Conservation (phyloP, 768 basidiomycete species). For the Termitomyces sp. region DNA sequence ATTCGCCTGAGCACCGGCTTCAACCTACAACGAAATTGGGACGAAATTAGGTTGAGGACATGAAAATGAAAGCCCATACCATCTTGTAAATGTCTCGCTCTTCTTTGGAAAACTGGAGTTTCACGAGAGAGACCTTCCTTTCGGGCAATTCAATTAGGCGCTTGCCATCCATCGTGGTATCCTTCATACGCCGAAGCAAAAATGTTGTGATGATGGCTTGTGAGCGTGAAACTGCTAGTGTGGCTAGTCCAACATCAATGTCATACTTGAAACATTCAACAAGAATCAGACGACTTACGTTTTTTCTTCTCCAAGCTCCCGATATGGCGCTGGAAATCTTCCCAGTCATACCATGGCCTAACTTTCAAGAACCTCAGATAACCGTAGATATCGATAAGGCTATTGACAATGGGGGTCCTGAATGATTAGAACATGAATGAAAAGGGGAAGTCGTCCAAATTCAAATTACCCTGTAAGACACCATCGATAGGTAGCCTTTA, state of each 20-base stretch:
- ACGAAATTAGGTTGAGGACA: not conserved
- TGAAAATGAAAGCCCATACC: slow-evolving; percentile 21
- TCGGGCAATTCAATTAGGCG: slow-evolving; percentile 60
- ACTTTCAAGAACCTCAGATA: slow-evolving; percentile 39
- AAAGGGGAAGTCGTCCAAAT: slow-evolving; percentile 6
- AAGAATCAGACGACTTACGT: slow-evolving; percentile 25
- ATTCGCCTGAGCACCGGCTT: slow-evolving; percentile 46
- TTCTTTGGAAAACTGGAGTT: slow-evolving; percentile 53
- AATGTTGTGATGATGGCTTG: slow-evolving; percentile 53
- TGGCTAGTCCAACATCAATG: slow-evolving; percentile 26
- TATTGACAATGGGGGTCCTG: slow-evolving; percentile 64
- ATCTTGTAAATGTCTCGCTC: slow-evolving; percentile 62
- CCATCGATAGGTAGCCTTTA: slow-evolving; percentile 57
- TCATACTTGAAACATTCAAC: not conserved
- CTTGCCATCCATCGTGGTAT: slow-evolving; percentile 60
- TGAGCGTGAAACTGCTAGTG: slow-evolving; percentile 49
- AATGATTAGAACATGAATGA: not conserved
- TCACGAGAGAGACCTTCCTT: slow-evolving; percentile 46
- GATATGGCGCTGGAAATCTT: slow-evolving; percentile 34
- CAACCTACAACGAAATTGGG: slow-evolving; percentile 32
- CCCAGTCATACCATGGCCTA: slow-evolving; percentile 44
- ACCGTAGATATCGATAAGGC: slow-evolving; percentile 49
- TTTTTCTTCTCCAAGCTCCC: slow-evolving; percentile 41
- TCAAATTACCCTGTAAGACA: slow-evolving; percentile 49
- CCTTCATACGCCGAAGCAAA: slow-evolving; percentile 59